phyloP scores from a whole-genome alignment of 306 rosid genomes.

The Medicago ruthenica region DNA sequence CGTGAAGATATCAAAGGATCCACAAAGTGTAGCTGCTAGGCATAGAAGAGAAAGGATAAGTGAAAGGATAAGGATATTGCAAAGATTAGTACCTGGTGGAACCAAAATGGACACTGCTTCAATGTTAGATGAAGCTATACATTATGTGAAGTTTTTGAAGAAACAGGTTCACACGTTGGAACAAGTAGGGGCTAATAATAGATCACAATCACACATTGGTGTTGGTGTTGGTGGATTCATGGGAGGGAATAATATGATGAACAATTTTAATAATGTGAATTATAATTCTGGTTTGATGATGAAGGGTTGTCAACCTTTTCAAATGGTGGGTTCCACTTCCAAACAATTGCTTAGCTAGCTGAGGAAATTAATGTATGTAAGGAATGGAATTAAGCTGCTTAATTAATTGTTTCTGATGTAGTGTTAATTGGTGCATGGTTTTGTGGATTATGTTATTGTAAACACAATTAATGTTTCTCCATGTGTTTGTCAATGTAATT shows the following conservation, averaged over 20 bases:
- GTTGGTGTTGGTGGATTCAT: slow-evolving; percentile 27
- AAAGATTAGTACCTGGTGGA: slow-evolving; percentile 90
- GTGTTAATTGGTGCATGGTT: slow-evolving; percentile 34
- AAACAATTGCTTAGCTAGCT: slow-evolving; percentile 62
- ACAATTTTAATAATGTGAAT: slow-evolving; percentile 15
- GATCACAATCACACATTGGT: slow-evolving; percentile 13
- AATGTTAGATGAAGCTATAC: slow-evolving; percentile 89
- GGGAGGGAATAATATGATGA: not conserved
- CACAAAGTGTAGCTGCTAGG: slow-evolving; percentile 93
- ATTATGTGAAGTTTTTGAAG: slow-evolving; percentile 90
- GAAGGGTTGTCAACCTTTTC: slow-evolving; percentile 65
- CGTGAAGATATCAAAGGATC: slow-evolving; percentile 90
- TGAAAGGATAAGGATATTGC: slow-evolving; percentile 82
- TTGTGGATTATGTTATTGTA: not conserved
- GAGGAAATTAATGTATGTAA: not conserved
- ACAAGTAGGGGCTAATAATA: slow-evolving; percentile 59
- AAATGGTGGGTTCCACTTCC: slow-evolving; percentile 51
- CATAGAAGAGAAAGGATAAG: slow-evolving; percentile 89
- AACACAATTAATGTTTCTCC: not conserved
- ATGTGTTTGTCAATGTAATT: slow-evolving; percentile 36
- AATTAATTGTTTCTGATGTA: slow-evolving; percentile 12
- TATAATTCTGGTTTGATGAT: slow-evolving; percentile 55
- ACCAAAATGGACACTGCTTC: slow-evolving; percentile 97
- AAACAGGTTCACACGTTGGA: slow-evolving; percentile 81
- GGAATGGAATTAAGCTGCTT: not conserved